Conservation (phyloP, 108 stramenopile species). For the Cylindrotheca fusiformis region DNA sequence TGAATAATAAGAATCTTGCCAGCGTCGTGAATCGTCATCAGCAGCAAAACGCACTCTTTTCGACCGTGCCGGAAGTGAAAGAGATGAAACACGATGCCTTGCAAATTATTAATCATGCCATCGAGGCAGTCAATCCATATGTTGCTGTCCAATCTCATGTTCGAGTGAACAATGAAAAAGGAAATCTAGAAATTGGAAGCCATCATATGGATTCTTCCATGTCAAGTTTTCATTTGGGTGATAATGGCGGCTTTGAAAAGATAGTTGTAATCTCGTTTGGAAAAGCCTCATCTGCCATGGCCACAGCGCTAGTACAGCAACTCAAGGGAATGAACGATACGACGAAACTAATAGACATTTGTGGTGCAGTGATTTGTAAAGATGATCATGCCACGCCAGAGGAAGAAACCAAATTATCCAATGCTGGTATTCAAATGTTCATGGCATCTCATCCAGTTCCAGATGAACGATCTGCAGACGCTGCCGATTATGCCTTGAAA, state of each 20-base stretch:
- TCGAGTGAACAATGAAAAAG: neutral
- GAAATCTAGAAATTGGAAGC: slow-evolving; percentile 4
- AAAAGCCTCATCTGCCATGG: slow-evolving; percentile 85
- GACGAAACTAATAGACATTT: slow-evolving; percentile 7
- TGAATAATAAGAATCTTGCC: no score
- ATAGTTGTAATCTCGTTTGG: slow-evolving; percentile 71
- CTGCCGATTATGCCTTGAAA: slow-evolving; percentile 53
- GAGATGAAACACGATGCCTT: slow-evolving; percentile 66
- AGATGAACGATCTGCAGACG: slow-evolving; percentile 63
- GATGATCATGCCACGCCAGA: slow-evolving; percentile 75
- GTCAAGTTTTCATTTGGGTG: neutral
- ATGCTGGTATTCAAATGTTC: slow-evolving; percentile 42
- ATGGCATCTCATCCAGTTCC: slow-evolving; percentile 84
- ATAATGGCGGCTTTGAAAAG: slow-evolving; percentile 53
- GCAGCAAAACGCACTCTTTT: no score
- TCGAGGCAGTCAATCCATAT: slow-evolving; percentile 69
- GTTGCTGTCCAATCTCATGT: slow-evolving; percentile 47
- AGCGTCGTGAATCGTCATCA: no score
- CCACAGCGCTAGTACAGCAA: slow-evolving; percentile 47
- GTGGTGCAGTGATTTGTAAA: slow-evolving; percentile 79
- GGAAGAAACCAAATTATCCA: slow-evolving; percentile 44
- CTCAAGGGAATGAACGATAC: slow-evolving; percentile 4
- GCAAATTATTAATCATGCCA: slow-evolving; percentile 59
- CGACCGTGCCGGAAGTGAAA: no score
- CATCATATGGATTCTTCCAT: neutral